Conservation (phyloP, 2,329 filamentous ascomycete species). For the Didymella segeticola region DNA sequence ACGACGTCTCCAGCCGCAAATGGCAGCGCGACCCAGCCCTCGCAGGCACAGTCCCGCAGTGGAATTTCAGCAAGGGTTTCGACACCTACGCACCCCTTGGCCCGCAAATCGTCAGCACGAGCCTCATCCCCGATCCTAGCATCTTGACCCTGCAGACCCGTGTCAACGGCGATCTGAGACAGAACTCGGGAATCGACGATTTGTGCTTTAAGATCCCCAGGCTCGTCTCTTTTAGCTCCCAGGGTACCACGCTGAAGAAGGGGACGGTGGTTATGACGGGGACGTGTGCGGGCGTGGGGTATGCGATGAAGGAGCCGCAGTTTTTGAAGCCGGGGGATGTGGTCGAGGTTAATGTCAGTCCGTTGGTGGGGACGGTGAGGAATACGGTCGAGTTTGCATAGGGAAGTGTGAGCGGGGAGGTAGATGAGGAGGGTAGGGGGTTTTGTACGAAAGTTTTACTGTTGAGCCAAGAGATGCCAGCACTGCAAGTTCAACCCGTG, state of each 20-base stretch:
- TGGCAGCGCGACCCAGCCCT: conserved; percentile 58
- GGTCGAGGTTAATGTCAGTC: conserved; percentile 42
- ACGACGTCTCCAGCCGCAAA: conserved; percentile 63
- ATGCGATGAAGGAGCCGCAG: conserved; percentile 51
- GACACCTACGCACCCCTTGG: conserved; percentile 63
- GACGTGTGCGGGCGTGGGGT: conserved; percentile 49
- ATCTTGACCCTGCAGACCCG: conserved; percentile 54
- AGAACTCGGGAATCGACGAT: conserved; percentile 58
- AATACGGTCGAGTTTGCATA: conserved; percentile 42
- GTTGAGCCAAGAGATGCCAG: too few relatives aligned
- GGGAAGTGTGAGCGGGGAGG: too few relatives aligned
- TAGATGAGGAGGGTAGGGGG: too few relatives aligned
- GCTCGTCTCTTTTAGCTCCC: conserved; percentile 56
- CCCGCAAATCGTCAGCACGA: conserved; percentile 55
- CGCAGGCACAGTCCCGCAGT: conserved; percentile 63
- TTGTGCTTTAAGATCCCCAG: conserved; percentile 56
- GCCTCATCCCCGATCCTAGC: conserved; percentile 54
- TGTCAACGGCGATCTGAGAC: conserved; percentile 58
- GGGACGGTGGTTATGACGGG: conserved; percentile 61
- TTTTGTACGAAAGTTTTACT: too few relatives aligned
- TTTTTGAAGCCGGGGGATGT: conserved; percentile 45
- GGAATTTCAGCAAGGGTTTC: conserved; percentile 64
- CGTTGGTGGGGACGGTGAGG: conserved; percentile 41
- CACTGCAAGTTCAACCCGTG: too few relatives aligned
- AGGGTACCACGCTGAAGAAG: conserved; percentile 54